Evolutionary conservation across 179 eudicot genomes (phyloP), one percentile per base, ranked within the genome.

Genomic region (Heliamphora pulchella): DNA sequence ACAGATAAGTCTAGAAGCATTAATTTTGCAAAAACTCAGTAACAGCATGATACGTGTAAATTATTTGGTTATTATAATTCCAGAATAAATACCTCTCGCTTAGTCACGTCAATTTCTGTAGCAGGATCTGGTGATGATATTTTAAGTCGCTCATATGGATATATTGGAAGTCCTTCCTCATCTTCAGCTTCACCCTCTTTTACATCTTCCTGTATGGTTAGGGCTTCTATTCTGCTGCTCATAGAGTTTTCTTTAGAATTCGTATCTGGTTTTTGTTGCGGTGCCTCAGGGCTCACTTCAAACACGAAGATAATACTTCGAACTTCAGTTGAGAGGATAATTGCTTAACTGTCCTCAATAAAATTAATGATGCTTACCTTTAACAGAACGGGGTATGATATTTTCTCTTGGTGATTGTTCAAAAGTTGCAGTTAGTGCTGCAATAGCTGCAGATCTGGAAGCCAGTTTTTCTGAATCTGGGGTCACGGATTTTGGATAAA

Each of bases 101-200:
- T 96, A 76, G 99, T 92, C 74, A 91, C 83, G 83, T 96, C 99
- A 81, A 96, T 89, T 20, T 91, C 98, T 77, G 91, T 3, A 51
- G 76, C 90, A 72, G 98, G 97, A 86, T 94, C 92, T 6, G 88
- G 22, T 61, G 99, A 91, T 18, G 84, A 63, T 50, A 90, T 91
- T 81, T 48, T 91, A 47, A 96, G 86, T 22, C 98, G 92, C 5
- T 94, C 99, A 81, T 94, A 96, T 17, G 98, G 98, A 83, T 92
- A 79, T 76, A 81, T 55, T 44, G 91, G 80, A 61, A 94, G 93
- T 64, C 96, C 96, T 75, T 90, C 98, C 75, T 94, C 97, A 81
- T 94, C 99, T 79, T 94, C 99, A 74, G 85, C 88, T 73, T 92
- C 97, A 77, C 82, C 88, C 82, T 96, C 99, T 81, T 91, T 91